Percentiles rank a stretch among this genome's conserved stretches.
Conservation (phyloP, 352 stramenopile genomes). For the Phytophthora crassamura region DNA sequence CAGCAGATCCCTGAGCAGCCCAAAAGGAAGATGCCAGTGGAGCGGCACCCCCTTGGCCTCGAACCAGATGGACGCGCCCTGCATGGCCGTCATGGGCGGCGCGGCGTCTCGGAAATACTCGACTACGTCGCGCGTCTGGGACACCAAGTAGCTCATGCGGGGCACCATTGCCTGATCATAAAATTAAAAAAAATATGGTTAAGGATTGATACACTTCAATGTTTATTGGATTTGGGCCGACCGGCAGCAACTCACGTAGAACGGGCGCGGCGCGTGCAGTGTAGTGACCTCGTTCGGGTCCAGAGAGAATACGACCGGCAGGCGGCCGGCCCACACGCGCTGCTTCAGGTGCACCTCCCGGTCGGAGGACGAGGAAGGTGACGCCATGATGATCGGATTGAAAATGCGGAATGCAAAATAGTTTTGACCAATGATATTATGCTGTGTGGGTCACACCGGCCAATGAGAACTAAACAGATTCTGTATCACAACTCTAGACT, state of each 20-base stretch:
- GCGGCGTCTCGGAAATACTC: slow-evolving; percentile 83
- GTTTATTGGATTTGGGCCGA: too few species aligned
- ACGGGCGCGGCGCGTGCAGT: slow-evolving; percentile 76
- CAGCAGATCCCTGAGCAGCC: slow-evolving; percentile 70
- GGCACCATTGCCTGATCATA: slow-evolving; percentile 76
- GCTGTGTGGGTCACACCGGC: too few species aligned
- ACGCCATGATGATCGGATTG: slow-evolving; percentile 6
- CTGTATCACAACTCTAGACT: too few species aligned
- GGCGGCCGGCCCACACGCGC: slow-evolving; percentile 64
- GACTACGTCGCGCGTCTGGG: slow-evolving; percentile 74
- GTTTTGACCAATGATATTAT: too few species aligned
- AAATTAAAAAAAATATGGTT: not conserved
- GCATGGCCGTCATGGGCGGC: slow-evolving; percentile 63
- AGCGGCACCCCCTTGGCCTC: slow-evolving; percentile 62
- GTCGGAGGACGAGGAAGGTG: slow-evolving; percentile 1
- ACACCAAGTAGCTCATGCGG: slow-evolving; percentile 82
- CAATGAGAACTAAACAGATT: too few species aligned
- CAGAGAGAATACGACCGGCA: slow-evolving; percentile 83
- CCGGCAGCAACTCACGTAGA: slow-evolving; percentile 61
- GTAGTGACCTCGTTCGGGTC: slow-evolving; percentile 81
- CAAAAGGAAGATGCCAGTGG: slow-evolving; percentile 84
- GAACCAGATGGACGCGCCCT: slow-evolving; percentile 75
- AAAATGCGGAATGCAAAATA: too few species aligned
- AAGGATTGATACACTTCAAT: too few species aligned
- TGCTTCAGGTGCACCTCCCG: slow-evolving; percentile 23